phyloP scores from a whole-genome alignment of 192 early-diverging fungal genomes.

The Gigaspora rosea region DNA sequence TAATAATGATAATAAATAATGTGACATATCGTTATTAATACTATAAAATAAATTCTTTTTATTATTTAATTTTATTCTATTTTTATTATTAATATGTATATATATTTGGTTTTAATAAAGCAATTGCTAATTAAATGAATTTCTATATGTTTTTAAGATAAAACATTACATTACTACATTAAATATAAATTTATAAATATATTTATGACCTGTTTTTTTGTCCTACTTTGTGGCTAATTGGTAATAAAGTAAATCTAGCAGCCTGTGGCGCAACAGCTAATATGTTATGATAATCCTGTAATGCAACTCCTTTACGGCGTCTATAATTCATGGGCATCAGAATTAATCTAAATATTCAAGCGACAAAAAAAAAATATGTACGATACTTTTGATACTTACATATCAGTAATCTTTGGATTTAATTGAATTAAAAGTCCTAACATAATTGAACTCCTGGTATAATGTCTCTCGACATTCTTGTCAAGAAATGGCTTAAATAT shows the following conservation, averaged over 20 bases:
- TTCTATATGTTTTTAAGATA: too few species aligned
- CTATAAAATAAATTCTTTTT: too few species aligned
- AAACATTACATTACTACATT: too few species aligned
- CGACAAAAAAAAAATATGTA: not conserved
- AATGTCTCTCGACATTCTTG: conserved; percentile 59
- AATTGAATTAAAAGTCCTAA: conserved; percentile 55
- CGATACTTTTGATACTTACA: conserved; percentile 43
- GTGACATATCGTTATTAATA: too few species aligned
- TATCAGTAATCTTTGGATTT: conserved; percentile 44
- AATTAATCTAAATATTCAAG: conserved; percentile 5
- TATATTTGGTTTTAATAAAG: too few species aligned
- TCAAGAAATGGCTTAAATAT: conserved; percentile 52
- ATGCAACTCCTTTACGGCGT: conserved; percentile 40
- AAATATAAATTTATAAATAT: too few species aligned
- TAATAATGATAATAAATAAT: too few species aligned
- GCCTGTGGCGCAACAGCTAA: conserved; percentile 54
- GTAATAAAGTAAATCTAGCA: conserved; percentile 60
- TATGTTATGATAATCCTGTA: conserved; percentile 56
- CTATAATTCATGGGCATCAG: conserved; percentile 30
- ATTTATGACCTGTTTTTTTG: not conserved
- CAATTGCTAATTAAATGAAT: too few species aligned
- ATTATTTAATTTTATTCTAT: too few species aligned
- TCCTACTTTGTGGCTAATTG: conserved; percentile 48
- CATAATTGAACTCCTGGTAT: conserved; percentile 53
- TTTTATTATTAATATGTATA: too few species aligned